These are phyloP conservation scores for Candida sanyaensis DNA, from an alignment of 1,139 yeast genomes.

Conservation along the genomic window DNA sequence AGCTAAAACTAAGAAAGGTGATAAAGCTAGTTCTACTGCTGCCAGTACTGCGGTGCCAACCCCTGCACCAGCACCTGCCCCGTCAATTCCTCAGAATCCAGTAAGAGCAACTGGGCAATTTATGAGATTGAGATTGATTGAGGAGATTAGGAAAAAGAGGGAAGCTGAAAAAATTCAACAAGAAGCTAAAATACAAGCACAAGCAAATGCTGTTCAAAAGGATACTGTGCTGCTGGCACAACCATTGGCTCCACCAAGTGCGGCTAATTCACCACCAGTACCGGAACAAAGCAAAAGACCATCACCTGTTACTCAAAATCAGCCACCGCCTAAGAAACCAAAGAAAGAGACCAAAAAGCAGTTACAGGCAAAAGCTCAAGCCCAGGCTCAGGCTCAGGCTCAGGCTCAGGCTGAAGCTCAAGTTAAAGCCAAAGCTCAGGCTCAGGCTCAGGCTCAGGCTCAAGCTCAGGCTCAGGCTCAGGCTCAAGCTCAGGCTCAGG, in stretches of 20 bases:
- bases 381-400: slow-evolving; percentile 23
- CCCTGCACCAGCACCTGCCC: slow-evolving; percentile 18
- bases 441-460: slow-evolving; percentile 41
- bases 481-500: slow-evolving; percentile 2
- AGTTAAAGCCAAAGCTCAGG: slow-evolving; percentile 35
- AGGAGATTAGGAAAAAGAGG: slow-evolving; percentile 47
- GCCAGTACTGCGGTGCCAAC: slow-evolving; percentile 17
- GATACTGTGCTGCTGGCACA: slow-evolving; percentile 6
- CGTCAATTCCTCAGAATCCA: slow-evolving; percentile 18
- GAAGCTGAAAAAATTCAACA: slow-evolving; percentile 47
- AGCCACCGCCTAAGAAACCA: slow-evolving; percentile 8
- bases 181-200: slow-evolving; percentile 37
- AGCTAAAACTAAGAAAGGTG: slow-evolving; percentile 25
- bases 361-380: slow-evolving; percentile 25
- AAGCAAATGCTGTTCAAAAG: slow-evolving; percentile 21
- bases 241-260: slow-evolving; percentile 3
- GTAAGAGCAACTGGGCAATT: slow-evolving; percentile 43
- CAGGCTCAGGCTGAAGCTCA: slow-evolving; percentile 7
- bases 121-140: slow-evolving; percentile 50
- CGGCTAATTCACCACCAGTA: slow-evolving; percentile 2
- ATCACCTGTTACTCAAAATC: slow-evolving; percentile 8
- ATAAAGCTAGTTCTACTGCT: slow-evolving; percentile 20
- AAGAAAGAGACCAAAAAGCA: slow-evolving; percentile 11
- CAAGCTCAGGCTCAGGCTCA: slow-evolving; percentile 11
- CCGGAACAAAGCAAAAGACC: slow-evolving; percentile 7